Percentiles rank a stretch among this genome's conserved stretches.
These are phyloP conservation scores for Dothidotthia symphoricarpi DNA, from an alignment of 2,329 filamentous ascomycete genomes.

Conservation along the genomic window DNA sequence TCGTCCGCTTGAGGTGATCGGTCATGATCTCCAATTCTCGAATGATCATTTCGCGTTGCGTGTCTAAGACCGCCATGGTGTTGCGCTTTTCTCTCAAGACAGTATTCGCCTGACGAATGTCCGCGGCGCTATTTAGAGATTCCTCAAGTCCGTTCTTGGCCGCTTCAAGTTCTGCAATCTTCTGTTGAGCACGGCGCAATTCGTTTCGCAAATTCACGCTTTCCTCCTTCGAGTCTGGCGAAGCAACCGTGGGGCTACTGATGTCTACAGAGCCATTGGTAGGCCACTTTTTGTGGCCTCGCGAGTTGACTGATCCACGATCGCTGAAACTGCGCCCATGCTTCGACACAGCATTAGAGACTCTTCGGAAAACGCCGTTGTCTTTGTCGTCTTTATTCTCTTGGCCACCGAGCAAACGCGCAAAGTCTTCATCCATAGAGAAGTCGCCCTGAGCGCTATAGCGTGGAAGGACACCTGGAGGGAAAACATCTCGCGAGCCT, in stretches of 20 bases:
- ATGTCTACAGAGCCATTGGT: constrained; percentile 53
- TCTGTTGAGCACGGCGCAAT: constrained; percentile 75
- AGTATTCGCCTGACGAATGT: constrained; percentile 76
- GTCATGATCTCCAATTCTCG: constrained; percentile 86
- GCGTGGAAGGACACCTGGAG: constrained; percentile 40
- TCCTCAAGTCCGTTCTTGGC: constrained; percentile 61
- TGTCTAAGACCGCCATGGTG: constrained; percentile 90
- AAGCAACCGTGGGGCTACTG: constrained; percentile 68
- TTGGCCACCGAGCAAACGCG: constrained; percentile 74
- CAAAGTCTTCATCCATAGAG: constrained; percentile 94
- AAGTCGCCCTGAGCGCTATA: constrained; percentile 79
- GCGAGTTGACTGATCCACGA: constrained; percentile 41
- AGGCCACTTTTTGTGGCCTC: constrained; percentile 42
- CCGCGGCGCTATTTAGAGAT: constrained; percentile 56
- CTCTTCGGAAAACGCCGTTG: constrained; percentile 67
- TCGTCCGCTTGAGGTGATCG: constrained; percentile 82
- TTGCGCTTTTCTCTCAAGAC: constrained; percentile 90
- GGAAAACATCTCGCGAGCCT: constrained; percentile 30
- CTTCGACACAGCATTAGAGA: constrained; percentile 83
- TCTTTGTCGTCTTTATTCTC: constrained; percentile 53
- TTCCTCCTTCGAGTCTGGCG: constrained; percentile 52
- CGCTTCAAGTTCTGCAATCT: constrained; percentile 82
- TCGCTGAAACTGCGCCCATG: constrained; percentile 88
- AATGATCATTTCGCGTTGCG: constrained; percentile 92
- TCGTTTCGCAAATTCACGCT: constrained; percentile 61